These are phyloP conservation scores for Globisporangium carolinianum DNA, from an alignment of 352 stramenopile genomes.

Conservation along the genomic window DNA sequence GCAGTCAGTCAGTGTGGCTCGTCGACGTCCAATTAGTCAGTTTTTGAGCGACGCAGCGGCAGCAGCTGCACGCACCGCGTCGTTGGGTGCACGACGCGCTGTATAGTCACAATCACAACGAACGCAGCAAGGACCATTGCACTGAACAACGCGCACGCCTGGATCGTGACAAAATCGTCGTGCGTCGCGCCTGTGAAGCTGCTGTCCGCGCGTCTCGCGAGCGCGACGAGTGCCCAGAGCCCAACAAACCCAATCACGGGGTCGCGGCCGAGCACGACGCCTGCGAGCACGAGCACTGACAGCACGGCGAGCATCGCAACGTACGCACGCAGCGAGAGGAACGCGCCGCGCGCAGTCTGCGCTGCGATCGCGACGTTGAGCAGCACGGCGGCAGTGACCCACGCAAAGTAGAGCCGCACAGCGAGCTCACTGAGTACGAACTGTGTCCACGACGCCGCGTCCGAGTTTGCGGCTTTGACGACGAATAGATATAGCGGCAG, in stretches of 20 bases:
- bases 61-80: constrained; percentile 1
- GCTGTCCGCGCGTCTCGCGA: constrained; percentile 32
- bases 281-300: constrained; percentile 28
- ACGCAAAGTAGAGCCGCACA: constrained; percentile 63
- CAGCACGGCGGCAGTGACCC: constrained; percentile 39
- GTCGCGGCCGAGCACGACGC: constrained; percentile 36
- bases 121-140: constrained; percentile 20
- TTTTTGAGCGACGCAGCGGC: neutral
- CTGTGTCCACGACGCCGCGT: constrained; percentile 34
- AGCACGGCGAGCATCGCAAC: constrained; percentile 37
- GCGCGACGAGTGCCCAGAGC: constrained; percentile 39
- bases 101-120: constrained; percentile 19
- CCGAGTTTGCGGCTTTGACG: constrained; percentile 26
- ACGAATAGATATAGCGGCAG: constrained; percentile 58
- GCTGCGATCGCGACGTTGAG: constrained; percentile 49
- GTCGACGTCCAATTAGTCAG: no score
- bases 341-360: constrained; percentile 24
- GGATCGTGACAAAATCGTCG: constrained; percentile 29
- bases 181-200: constrained; percentile 14
- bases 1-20: no score
- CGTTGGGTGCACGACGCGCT: constrained; percentile 14
- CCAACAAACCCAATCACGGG: constrained; percentile 45
- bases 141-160: constrained; percentile 27
- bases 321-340: constrained; percentile 36
- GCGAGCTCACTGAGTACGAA: constrained; percentile 52